Conservation (phyloP, 2,329 filamentous ascomycete species). For the Aspergillus ustus region DNA sequence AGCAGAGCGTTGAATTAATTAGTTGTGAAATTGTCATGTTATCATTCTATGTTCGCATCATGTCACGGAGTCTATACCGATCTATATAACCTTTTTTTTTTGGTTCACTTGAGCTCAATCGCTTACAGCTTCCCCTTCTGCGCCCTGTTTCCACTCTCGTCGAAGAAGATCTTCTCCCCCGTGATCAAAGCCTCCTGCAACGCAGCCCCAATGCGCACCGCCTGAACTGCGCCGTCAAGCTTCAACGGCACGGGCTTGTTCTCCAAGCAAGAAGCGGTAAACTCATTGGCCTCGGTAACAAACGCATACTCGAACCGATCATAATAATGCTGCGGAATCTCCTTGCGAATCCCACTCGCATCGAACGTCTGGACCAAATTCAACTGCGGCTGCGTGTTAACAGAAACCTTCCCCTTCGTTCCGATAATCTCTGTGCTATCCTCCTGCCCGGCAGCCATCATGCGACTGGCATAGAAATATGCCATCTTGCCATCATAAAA, state of each 20-base stretch:
- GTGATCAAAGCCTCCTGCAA: conserved; percentile 62
- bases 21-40: background rate
- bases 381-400: conserved; percentile 63
- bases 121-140: conserved; percentile 31
- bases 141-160: conserved; percentile 56
- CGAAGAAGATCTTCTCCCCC: conserved; percentile 63
- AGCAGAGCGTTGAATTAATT: no score
- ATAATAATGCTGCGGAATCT: conserved; percentile 68
- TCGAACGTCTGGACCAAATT: conserved; percentile 64
- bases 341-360: conserved; percentile 58
- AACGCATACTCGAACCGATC: conserved; percentile 69
- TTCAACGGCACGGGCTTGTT: conserved; percentile 60
- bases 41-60: background rate
- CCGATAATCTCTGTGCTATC: conserved; percentile 72
- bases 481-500: conserved; percentile 68
- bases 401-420: conserved; percentile 65
- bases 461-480: conserved; percentile 66
- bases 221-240: conserved; percentile 61
- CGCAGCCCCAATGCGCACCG: conserved; percentile 63
- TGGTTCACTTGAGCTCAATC: background rate
- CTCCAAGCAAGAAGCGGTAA: conserved; percentile 64
- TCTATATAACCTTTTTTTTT: background rate
- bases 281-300: conserved; percentile 68
- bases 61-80: background rate
- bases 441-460: conserved; percentile 71